Conservation (phyloP, 164 flowering plant genomes). For the Macadamia tetraphylla region DNA sequence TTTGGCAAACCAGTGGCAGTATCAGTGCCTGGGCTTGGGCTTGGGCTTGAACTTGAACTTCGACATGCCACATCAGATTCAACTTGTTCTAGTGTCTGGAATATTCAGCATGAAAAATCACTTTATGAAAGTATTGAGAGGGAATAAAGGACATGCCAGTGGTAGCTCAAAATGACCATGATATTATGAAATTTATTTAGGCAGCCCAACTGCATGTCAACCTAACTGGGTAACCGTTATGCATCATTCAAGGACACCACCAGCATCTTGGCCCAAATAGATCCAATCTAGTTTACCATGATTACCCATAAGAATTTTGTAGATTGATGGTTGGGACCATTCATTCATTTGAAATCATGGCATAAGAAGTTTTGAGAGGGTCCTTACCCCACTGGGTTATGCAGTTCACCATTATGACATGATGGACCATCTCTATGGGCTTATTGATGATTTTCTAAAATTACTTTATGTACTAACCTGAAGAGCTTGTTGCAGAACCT, state of each 20-base stretch:
- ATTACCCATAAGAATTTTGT: no score
- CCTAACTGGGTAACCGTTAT: no score
- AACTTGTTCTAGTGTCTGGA: conserved; percentile 19
- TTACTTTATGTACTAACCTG: conserved; percentile 20
- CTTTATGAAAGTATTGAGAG: neutral
- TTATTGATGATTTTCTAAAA: no score
- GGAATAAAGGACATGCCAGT: neutral
- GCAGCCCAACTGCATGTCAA: no score
- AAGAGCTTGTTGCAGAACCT: conserved; percentile 29
- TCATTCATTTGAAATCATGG: neutral
- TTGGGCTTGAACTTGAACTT: conserved; percentile 8
- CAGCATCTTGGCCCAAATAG: no score
- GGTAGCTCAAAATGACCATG: no score
- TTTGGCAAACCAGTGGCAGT: conserved; percentile 10
- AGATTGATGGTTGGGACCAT: neutral
- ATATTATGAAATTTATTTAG: no score
- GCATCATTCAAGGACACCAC: no score
- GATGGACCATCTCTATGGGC: no score
- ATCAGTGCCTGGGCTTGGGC: neutral
- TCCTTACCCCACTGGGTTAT: neutral
- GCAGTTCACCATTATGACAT: no score
- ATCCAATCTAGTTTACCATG: no score
- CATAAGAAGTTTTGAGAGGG: neutral
- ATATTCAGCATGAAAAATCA: neutral
- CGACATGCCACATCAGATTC: conserved; percentile 16